These are phyloP conservation scores for Leptodontidium sp. DNA, from an alignment of 2,329 filamentous ascomycete genomes.

Conservation along the genomic window DNA sequence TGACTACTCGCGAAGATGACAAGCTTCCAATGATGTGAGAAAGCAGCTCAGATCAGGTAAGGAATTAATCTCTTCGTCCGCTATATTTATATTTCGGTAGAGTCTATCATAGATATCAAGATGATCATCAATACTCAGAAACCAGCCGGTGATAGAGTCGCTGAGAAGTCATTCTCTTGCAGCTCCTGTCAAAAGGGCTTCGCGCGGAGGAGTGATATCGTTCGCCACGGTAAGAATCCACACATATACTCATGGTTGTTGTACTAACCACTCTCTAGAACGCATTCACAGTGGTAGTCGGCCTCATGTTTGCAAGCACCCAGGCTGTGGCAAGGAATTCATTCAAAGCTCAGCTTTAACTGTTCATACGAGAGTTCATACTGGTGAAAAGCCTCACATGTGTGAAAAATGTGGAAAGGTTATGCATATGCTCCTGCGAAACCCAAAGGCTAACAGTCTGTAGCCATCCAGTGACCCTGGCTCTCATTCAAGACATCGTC, in stretches of 20 bases:
- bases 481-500: too few species aligned
- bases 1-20: constrained; percentile 2
- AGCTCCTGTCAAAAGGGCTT: not conserved
- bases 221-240: not conserved
- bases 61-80: not conserved
- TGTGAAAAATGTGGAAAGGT: too few species aligned
- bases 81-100: not conserved
- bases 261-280: not conserved
- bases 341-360: too few species aligned
- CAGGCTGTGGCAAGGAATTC: not conserved
- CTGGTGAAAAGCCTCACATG: too few species aligned
- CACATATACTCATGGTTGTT: not conserved
- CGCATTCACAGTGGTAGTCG: not conserved
- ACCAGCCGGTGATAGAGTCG: not conserved
- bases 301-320: not conserved
- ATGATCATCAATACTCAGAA: too few species aligned
- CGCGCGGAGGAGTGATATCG: not conserved
- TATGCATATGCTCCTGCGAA: too few species aligned
- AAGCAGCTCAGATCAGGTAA: constrained; percentile 7
- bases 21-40: constrained; percentile 3
- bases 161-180: not conserved
- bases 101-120: too few species aligned
- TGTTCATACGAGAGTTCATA: too few species aligned
- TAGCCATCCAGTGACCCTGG: too few species aligned
- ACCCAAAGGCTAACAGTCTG: too few species aligned